Evolutionary conservation across 306 rosid genomes (phyloP).

Genomic region (Corylus heterophylla): DNA sequence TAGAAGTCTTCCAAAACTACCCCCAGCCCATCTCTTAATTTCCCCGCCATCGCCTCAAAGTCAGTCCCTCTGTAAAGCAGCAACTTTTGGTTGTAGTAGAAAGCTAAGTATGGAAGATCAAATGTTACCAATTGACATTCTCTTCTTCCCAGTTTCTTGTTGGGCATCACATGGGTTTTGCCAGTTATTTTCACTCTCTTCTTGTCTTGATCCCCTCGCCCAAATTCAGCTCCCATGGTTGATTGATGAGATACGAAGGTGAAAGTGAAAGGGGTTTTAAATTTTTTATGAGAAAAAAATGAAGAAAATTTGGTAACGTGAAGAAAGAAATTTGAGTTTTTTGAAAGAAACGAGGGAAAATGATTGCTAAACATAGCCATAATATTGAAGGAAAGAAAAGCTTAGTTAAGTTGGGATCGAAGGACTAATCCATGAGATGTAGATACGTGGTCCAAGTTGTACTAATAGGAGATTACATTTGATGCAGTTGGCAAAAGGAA

Average conservation of each 20-base stretch:
- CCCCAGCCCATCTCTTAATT: constrained; percentile 60
- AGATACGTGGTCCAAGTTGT: neutral
- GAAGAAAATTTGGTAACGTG: too few relatives aligned
- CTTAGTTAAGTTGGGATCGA: neutral
- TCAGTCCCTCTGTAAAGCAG: constrained; percentile 61
- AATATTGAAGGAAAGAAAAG: neutral
- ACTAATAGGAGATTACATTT: constrained; percentile 32
- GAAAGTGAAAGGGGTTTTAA: too few relatives aligned
- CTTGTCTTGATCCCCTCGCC: constrained; percentile 17
- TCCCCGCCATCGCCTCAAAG: constrained; percentile 59
- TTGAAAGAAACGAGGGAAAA: too few relatives aligned
- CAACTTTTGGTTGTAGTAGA: constrained; percentile 92
- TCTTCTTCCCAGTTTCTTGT: constrained; percentile 58
- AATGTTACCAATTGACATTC: constrained; percentile 71
- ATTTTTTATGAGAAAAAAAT: too few relatives aligned
- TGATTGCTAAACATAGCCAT: too few relatives aligned
- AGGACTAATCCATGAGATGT: neutral
- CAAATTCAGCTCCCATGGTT: constrained; percentile 48
- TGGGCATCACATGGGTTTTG: constrained; percentile 63
- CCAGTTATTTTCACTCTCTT: constrained; percentile 53
- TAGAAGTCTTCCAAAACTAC: constrained; percentile 66
- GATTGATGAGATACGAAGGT: neutral
- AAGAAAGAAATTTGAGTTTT: too few relatives aligned
- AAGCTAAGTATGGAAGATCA: constrained; percentile 88
- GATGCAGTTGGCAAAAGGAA: constrained; percentile 31